Percentiles rank a stretch among this genome's conserved stretches.
Evolutionary conservation across 306 rosid genomes (phyloP).

Genomic region (Hippophae rhamnoides): DNA sequence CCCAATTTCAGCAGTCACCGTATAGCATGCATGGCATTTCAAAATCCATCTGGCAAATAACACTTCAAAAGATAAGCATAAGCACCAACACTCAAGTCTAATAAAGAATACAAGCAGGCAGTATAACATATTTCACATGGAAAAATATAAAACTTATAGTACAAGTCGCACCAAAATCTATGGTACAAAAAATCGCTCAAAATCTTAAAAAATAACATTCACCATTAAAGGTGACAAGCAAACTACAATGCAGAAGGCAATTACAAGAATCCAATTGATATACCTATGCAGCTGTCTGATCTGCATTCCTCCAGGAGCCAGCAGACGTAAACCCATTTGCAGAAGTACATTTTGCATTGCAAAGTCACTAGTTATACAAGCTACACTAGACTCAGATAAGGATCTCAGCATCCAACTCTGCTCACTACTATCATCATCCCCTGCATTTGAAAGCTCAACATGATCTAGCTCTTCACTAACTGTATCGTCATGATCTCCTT

Average conservation of each 20-base stretch:
- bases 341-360: conserved; percentile 97
- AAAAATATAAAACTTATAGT: too few species aligned
- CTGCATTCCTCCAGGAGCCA: conserved; percentile 92
- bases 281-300: conserved; percentile 83
- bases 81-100: not conserved
- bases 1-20: conserved; percentile 76
- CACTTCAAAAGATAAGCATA: conserved; percentile 13
- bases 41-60: conserved; percentile 72
- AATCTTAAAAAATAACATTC: too few species aligned
- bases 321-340: conserved; percentile 86
- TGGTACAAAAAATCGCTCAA: not conserved
- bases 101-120: too few species aligned
- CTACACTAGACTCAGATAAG: conserved; percentile 83
- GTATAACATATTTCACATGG: too few species aligned
- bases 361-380: conserved; percentile 82
- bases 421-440: conserved; percentile 60
- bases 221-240: too few species aligned
- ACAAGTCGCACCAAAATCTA: too few species aligned
- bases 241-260: not conserved
- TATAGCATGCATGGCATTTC: conserved; percentile 82
- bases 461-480: conserved; percentile 28
- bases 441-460: conserved; percentile 35
- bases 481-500: conserved; percentile 23
- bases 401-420: conserved; percentile 89
- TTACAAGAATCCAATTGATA: not conserved